phyloP scores from a whole-genome alignment of 257 asterid genomes.

The Thymus mandschuricus region DNA sequence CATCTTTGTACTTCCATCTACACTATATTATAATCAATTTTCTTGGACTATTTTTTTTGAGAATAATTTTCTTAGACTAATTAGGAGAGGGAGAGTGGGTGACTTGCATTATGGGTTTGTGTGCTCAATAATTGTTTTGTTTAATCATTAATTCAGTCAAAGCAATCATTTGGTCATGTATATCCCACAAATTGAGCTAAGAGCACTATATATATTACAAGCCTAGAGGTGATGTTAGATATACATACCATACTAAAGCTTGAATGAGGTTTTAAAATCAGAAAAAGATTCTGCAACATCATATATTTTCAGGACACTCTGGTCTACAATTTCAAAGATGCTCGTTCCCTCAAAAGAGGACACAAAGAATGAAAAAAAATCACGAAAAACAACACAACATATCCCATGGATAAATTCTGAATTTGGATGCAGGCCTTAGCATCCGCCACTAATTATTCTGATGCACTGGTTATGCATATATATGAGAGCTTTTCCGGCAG shows the following conservation, averaged over 20 bases:
- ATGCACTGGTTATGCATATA: conserved; percentile 65
- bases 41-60: background rate
- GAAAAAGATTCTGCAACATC: conserved; percentile 51
- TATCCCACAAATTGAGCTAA: background rate
- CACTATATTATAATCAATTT: background rate
- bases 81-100: background rate
- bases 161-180: conserved; percentile 3
- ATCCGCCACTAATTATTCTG: conserved; percentile 53
- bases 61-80: too few relatives aligned
- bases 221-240: too few relatives aligned
- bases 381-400: conserved; percentile 65
- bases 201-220: too few relatives aligned
- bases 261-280: conserved; percentile 35
- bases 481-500: conserved; percentile 66
- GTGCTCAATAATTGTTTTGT: conserved; percentile 15
- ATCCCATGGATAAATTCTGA: conserved; percentile 64
- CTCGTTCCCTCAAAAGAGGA: conserved; percentile 72
- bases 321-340: conserved; percentile 68
- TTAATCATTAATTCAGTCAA: background rate
- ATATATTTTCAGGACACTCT: conserved; percentile 55
- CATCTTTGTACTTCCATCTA: conserved; percentile 25
- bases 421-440: conserved; percentile 71
- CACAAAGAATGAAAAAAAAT: conserved; percentile 61
- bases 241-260: too few relatives aligned
- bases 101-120: background rate